Evolutionary conservation across 306 rosid species (phyloP), one percentile per base, ranked within the genome.

Genomic region (Alnus glutinosa): DNA sequence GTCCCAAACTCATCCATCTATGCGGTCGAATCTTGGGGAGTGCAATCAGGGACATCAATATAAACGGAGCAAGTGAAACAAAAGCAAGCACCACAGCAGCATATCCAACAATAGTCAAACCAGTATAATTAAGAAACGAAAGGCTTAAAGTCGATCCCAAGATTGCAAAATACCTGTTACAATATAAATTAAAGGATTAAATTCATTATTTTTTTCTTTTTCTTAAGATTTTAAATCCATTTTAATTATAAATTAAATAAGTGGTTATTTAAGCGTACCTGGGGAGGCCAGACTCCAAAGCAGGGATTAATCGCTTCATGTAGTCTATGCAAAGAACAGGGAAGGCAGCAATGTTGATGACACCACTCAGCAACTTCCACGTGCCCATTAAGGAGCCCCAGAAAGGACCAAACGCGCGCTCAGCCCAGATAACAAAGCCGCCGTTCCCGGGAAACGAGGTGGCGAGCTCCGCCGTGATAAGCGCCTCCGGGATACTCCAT

Each of bases 351-450:
- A 91, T 39, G 89, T 89, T 91, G 14, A 89, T 86, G 75, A 88
- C 93, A 2, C 82, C 89, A 75, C 90, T 55, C 3, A 86, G 78
- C 81, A 84, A 92, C 66, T 89, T 92, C 88, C 90, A 87, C 14
- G 74, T 81, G 0, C 97, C 97, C 84, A 87, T 79, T 4, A 88
- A 88, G 74, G 85, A 86, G 3, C 93, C 97, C 92, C 93, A 92
- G 61, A 87, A 92, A 77, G 97, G 93, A 8, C 97, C 97, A 80
- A 87, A 92, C 52, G 95, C 97, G 15, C 84, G 85, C 62, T 86
- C 87, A 30, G 90, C 87, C 97, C 95, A 92, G 28, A 90, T 77
- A 19, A 90, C 92, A 67, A 87, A 92, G 0, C 97, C 97, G n/a
- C 94, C 93, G 76, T 92, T 92, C 1, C 87, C 90, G 0, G 89